A percentile compares a stretch with the other conserved stretches of the same genome.
Conservation (phyloP, 1,284 basidiomycete genomes). For the Pascua guehoae region DNA sequence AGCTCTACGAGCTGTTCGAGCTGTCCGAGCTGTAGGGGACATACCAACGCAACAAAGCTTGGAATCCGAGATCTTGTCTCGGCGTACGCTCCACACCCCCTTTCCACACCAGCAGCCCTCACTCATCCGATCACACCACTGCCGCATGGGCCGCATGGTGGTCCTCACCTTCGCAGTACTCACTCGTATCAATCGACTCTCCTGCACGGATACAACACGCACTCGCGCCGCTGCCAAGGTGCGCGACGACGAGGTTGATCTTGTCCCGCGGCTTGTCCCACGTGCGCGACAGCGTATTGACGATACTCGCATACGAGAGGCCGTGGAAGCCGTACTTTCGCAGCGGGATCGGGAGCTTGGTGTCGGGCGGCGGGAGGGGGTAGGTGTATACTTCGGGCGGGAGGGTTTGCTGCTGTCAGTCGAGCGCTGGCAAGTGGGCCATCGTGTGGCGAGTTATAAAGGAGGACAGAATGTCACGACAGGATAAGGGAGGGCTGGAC, state of each 20-base stretch:
- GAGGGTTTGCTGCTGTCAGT: constrained; percentile 54
- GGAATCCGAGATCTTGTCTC: too few relatives aligned
- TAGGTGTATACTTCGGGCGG: constrained; percentile 71
- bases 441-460: too few relatives aligned
- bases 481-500: neutral
- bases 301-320: constrained; percentile 47
- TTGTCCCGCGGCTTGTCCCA: constrained; percentile 56
- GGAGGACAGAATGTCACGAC: too few relatives aligned
- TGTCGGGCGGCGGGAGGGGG: constrained; percentile 62
- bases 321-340: constrained; percentile 89
- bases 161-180: constrained; percentile 9
- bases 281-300: constrained; percentile 51
- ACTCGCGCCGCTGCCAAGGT: constrained; percentile 82
- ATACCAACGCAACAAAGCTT: too few relatives aligned
- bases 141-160: too few relatives aligned
- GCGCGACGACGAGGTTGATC: constrained; percentile 69
- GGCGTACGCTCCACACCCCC: too few relatives aligned
- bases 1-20: too few relatives aligned
- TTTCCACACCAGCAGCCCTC: too few relatives aligned
- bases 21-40: too few relatives aligned
- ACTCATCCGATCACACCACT: too few relatives aligned
- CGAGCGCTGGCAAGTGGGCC: too few relatives aligned
- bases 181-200: constrained; percentile 65
- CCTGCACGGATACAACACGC: constrained; percentile 62
- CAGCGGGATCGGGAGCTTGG: constrained; percentile 59